phyloP scores from a whole-genome alignment of 1,139 yeast species.

The Arxiozyma slooffiae region DNA sequence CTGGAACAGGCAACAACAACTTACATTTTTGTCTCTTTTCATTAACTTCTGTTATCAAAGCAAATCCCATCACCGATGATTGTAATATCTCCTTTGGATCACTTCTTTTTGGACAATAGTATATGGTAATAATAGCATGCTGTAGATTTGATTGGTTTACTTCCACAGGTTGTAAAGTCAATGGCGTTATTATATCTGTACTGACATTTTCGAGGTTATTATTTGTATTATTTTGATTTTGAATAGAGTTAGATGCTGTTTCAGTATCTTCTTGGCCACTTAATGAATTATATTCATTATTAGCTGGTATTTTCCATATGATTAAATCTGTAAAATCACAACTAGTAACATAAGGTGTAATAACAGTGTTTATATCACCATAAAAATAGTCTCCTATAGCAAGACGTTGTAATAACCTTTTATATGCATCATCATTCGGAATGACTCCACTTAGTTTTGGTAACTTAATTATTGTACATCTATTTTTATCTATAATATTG shows the following conservation, averaged over 20 bases:
- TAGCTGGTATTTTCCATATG: conserved; percentile 39
- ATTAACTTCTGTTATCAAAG: conserved; percentile 44
- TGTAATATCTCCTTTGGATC: conserved; percentile 42
- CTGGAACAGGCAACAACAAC: conserved; percentile 79
- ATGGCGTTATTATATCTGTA: conserved; percentile 4
- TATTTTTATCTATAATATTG: conserved; percentile 1
- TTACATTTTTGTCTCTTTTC: conserved; percentile 65
- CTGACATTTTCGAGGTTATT: neutral
- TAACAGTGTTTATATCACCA: conserved; percentile 53
- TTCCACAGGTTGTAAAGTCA: conserved; percentile 17
- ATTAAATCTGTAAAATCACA: conserved; percentile 42
- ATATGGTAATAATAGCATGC: conserved; percentile 63
- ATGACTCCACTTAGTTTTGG: conserved; percentile 36
- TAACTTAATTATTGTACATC: conserved; percentile 14
- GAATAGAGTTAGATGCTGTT: neutral
- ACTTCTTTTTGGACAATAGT: conserved; percentile 51
- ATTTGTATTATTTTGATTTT: neutral
- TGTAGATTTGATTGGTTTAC: conserved; percentile 38
- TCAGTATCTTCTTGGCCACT: neutral
- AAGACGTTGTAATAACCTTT: conserved; percentile 63
- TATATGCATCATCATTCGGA: conserved; percentile 60
- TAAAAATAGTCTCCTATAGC: conserved; percentile 82
- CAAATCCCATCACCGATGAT: conserved; percentile 59
- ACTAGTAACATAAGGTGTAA: conserved; percentile 69
- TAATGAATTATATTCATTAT: neutral